Evolutionary conservation across 148 eudicot species (phyloP), one percentile per base, ranked within the genome.

Genomic region (Heliamphora exappendiculata): DNA sequence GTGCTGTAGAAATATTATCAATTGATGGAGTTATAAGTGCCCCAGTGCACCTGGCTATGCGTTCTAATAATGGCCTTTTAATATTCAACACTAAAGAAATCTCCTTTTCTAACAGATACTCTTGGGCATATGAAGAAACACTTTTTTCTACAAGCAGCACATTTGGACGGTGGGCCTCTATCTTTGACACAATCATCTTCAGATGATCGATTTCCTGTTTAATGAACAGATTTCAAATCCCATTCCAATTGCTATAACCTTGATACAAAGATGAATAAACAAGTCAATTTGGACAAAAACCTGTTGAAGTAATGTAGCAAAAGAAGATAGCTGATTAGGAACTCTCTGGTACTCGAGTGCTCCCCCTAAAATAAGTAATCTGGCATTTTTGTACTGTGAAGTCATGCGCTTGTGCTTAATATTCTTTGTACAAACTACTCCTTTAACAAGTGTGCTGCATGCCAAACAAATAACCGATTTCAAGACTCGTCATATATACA

Each of bases 331-430:
- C 86, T 88, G 90, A 84, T 90, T 88, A 70, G 91, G 88, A 75
- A 85, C 80, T 80, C 89, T 91, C 59, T 92, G 94, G 82, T 91
- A 95, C 88, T 95, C 98, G 7, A 93, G 94, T 54, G 99, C 90
- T 81, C 99, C 99, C 80, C 89, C 99, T 75, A 95, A 74, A 60
- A 95, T 89, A 77, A 95, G 87, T 75, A 95, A 58, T 72, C 91
- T 89, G 42, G 98, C 85, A 68, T 86, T 93, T 82, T 81, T 91
- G 89, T 88, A 93, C 74, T 91, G 98, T 55, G 97, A 89, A 73
- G 85, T 91, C 99, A 95, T 95, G 81, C 98, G 92, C 88, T 95
- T 95, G 86, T 95, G 99, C 77, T 93, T 95, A 80, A 95, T 88
- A 80, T 91, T 95, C 85, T 95, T 95, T 51, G 99, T 93, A 86